Conservation (phyloP, 345 rosid genomes). For the Citropsis articulata region DNA sequence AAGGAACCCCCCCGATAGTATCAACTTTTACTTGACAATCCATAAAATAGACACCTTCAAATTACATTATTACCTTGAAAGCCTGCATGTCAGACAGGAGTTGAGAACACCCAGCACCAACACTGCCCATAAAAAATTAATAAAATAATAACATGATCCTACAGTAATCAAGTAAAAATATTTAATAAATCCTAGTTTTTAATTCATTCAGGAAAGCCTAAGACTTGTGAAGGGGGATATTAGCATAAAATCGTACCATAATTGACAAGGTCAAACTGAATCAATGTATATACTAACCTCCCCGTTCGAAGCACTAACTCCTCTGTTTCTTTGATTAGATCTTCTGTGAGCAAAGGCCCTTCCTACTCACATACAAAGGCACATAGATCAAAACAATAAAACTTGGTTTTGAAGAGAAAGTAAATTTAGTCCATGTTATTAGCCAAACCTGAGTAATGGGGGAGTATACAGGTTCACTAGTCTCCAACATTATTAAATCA, state of each 20-base stretch:
- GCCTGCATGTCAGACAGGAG: slow-evolving; percentile 99
- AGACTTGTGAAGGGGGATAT: not conserved
- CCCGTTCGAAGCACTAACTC: slow-evolving; percentile 95
- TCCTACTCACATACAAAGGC: slow-evolving; percentile 52
- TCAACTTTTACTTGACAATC: not conserved
- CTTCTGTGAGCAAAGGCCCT: slow-evolving; percentile 92
- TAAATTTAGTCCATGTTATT: slow-evolving; percentile 19
- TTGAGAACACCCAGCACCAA: slow-evolving; percentile 99
- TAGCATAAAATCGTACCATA: not conserved
- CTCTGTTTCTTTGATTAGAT: slow-evolving; percentile 92
- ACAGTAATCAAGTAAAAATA: not conserved
- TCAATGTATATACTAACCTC: slow-evolving; percentile 51
- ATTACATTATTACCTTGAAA: slow-evolving; percentile 63
- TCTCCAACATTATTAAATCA: slow-evolving; percentile 80
- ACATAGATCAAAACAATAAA: slow-evolving; percentile 15
- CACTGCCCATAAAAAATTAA: slow-evolving; percentile 49
- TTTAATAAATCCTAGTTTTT: not conserved
- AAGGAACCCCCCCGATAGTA: not conserved
- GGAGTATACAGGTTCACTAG: slow-evolving; percentile 82
- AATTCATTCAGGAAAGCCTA: not conserved
- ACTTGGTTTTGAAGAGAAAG: not conserved
- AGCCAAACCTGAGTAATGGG: slow-evolving; percentile 80
- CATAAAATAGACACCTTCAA: not conserved
- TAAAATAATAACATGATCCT: not conserved
- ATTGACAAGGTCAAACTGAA: not conserved